Conservation (phyloP, 2,329 filamentous ascomycete genomes). For the Chaetomium sp. region DNA sequence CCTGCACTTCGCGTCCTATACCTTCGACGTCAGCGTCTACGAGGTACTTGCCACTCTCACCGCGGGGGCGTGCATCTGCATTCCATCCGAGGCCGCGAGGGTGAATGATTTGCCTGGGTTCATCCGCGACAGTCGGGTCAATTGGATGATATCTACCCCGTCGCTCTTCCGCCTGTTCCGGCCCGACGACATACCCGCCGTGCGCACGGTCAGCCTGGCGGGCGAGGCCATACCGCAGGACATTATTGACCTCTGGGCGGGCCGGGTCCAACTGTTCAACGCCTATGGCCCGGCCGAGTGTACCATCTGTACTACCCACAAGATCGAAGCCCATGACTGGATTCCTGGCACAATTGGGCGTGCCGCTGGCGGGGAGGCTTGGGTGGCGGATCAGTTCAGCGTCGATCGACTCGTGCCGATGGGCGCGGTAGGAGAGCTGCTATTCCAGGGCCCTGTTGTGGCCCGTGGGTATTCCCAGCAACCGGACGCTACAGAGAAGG, state of each 20-base stretch:
- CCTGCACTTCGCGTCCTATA: not conserved
- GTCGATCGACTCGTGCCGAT: conserved; percentile 6
- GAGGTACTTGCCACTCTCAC: conserved; percentile 1
- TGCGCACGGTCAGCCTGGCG: conserved; percentile 2
- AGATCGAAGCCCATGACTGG: conserved; percentile 6
- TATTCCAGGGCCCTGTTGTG: conserved; percentile 5
- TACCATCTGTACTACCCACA: not conserved
- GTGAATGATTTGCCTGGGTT: conserved; percentile 5
- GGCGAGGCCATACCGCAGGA: conserved; percentile 7
- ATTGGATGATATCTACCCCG: not conserved
- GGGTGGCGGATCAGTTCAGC: conserved; percentile 3
- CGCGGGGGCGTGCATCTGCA: not conserved
- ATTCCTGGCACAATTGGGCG: conserved; percentile 7
- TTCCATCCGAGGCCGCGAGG: not conserved
- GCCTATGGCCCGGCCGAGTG: conserved; percentile 4
- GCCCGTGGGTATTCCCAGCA: conserved; percentile 2
- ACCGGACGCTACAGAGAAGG: not conserved
- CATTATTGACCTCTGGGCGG: not conserved
- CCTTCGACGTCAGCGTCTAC: not conserved
- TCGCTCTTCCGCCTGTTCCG: conserved; percentile 2
- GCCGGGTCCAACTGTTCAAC: conserved; percentile 2
- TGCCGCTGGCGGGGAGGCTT: conserved; percentile 4
- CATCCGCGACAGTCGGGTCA: conserved; percentile 2
- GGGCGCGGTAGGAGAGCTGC: conserved; percentile 1
- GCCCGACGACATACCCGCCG: conserved; percentile 3